A percentile compares a stretch with the other conserved stretches of the same genome.
Conservation (phyloP, 2,329 filamentous ascomycete species). For the Spiromastix sp. region DNA sequence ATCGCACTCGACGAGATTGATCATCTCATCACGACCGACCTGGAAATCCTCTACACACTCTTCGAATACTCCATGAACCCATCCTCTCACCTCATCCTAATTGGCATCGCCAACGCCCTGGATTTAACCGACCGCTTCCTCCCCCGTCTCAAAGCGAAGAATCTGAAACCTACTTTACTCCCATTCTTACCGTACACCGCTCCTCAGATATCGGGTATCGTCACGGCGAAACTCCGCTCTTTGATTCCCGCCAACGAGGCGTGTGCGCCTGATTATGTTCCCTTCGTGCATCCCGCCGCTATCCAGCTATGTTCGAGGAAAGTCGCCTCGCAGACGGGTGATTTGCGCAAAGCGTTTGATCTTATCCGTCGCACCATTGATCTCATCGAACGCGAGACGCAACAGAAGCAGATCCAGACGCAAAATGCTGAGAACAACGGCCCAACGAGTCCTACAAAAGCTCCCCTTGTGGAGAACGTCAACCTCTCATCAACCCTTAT, state of each 20-base stretch:
- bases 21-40: conserved; percentile 76
- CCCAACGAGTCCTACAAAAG: conserved; percentile 55
- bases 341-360: conserved; percentile 90
- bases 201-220: conserved; percentile 74
- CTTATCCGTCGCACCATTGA: conserved; percentile 85
- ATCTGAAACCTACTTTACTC: conserved; percentile 78
- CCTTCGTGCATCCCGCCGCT: conserved; percentile 87
- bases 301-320: conserved; percentile 93
- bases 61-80: conserved; percentile 91
- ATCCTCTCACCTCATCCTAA: conserved; percentile 66
- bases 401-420: conserved; percentile 49
- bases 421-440: conserved; percentile 30
- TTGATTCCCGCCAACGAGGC: conserved; percentile 45
- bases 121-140: conserved; percentile 93
- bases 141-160: conserved; percentile 83
- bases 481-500: conserved; percentile 55
- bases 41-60: conserved; percentile 82
- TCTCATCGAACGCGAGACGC: conserved; percentile 75
- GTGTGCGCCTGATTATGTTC: conserved; percentile 51
- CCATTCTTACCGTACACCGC: conserved; percentile 91
- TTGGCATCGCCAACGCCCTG: conserved; percentile 92
- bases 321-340: conserved; percentile 85
- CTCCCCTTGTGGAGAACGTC: conserved; percentile 67
- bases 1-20: conserved; percentile 93
- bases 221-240: conserved; percentile 70